A percentile compares a stretch with the other conserved stretches of the same genome.
Evolutionary conservation across 2,329 filamentous ascomycete genomes (phyloP).

Genomic region (Botrytis fabae): DNA sequence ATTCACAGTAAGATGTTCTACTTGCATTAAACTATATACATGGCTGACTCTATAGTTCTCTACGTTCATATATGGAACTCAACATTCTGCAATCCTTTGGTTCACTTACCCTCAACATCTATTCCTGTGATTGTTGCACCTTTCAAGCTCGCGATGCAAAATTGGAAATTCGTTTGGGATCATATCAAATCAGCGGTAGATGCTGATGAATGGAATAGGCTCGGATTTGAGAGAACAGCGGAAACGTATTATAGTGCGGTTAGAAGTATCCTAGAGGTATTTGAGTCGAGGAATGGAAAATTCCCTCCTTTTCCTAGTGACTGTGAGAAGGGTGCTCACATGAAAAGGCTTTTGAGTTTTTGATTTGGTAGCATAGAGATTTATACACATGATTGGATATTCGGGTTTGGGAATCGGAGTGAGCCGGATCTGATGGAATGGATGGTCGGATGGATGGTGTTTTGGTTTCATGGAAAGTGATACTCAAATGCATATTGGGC

Average conservation of each 20-base stretch:
- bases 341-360: conserved; percentile 36
- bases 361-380: not conserved
- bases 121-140: conserved; percentile 30
- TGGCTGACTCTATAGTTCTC: conserved; percentile 29
- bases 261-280: conserved; percentile 30
- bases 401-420: not conserved
- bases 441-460: not conserved
- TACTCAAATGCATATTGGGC: not conserved
- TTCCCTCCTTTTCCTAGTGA: conserved; percentile 36
- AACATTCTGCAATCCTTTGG: conserved; percentile 37
- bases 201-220: conserved; percentile 35
- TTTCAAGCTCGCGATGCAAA: conserved; percentile 35
- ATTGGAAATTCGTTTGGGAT: conserved; percentile 40
- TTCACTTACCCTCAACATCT: conserved; percentile 26
- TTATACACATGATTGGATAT: not conserved
- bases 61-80: conserved; percentile 38
- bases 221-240: conserved; percentile 39
- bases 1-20: conserved; percentile 35
- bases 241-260: conserved; percentile 38
- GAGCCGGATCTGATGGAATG: not conserved
- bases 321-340: conserved; percentile 38
- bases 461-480: not conserved
- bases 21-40: not conserved
- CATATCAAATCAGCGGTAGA: conserved; percentile 30
- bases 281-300: conserved; percentile 32